Percentiles rank a stretch among this genome's conserved stretches.
These are phyloP conservation scores for Chiua virens DNA, from an alignment of 768 basidiomycete species.

Conservation along the genomic window DNA sequence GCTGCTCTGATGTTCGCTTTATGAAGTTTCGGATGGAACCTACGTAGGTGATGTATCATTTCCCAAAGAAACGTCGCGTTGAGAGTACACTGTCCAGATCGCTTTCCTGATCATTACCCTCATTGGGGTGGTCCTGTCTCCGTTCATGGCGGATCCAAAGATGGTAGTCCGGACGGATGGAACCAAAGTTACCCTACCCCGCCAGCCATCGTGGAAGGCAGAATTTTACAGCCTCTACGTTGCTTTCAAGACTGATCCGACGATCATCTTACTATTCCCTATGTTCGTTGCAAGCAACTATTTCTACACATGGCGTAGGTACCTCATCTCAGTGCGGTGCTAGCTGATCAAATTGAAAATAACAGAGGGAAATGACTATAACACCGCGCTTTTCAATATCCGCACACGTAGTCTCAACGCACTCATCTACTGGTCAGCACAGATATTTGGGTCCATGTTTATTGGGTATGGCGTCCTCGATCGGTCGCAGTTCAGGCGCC, in stretches of 20 bases:
- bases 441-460: constrained; percentile 71
- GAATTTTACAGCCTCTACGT: constrained; percentile 71
- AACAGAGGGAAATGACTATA: constrained; percentile 77
- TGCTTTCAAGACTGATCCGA: constrained; percentile 67
- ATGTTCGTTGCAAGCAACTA: constrained; percentile 86
- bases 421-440: constrained; percentile 76
- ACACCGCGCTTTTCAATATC: constrained; percentile 78
- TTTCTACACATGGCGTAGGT: constrained; percentile 84
- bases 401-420: constrained; percentile 76
- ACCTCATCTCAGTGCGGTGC: background rate
- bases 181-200: constrained; percentile 58
- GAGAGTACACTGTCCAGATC: constrained; percentile 47
- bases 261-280: constrained; percentile 75
- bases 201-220: constrained; percentile 75
- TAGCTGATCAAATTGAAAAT: constrained; percentile 8
- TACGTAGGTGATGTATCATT: constrained; percentile 50
- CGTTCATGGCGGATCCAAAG: constrained; percentile 69
- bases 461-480: constrained; percentile 70
- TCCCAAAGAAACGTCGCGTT: background rate
- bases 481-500: constrained; percentile 51
- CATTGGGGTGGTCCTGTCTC: constrained; percentile 64
- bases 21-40: constrained; percentile 65
- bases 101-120: constrained; percentile 72
- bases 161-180: constrained; percentile 78
- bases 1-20: constrained; percentile 1